Evolutionary conservation across 2,329 filamentous ascomycete species (phyloP).

Genomic region (Gliomastix tumulicola): DNA sequence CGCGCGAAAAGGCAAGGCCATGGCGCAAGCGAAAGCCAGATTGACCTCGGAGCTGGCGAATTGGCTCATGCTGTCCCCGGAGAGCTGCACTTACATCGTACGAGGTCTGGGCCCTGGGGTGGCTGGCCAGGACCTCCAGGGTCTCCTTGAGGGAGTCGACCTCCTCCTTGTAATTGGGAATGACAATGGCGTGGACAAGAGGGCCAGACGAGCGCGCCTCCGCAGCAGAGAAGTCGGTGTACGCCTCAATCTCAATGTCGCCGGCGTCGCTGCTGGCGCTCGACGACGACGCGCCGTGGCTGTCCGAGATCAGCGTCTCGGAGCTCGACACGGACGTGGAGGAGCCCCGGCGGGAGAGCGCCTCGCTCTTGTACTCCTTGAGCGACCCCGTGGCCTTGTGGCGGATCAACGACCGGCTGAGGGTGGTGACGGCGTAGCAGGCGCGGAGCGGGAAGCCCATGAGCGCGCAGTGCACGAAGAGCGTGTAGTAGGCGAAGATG

Average conservation of each 20-base stretch:
- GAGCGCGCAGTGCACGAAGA: slow-evolving; percentile 58
- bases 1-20: too few relatives aligned
- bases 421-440: slow-evolving; percentile 47
- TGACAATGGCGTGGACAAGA: slow-evolving; percentile 59
- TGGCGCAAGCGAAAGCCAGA: too few relatives aligned
- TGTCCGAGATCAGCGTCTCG: slow-evolving; percentile 38
- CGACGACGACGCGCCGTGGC: slow-evolving; percentile 30
- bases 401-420: slow-evolving; percentile 34
- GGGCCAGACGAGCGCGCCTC: slow-evolving; percentile 18
- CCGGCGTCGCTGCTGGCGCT: slow-evolving; percentile 43
- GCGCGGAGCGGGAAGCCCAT: slow-evolving; percentile 56
- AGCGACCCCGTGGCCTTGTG: slow-evolving; percentile 31
- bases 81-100: slow-evolving; percentile 70
- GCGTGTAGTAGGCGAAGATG: slow-evolving; percentile 57
- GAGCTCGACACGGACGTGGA: slow-evolving; percentile 49
- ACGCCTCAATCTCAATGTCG: slow-evolving; percentile 35
- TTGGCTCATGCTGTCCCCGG: too few relatives aligned
- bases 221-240: slow-evolving; percentile 29
- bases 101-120: slow-evolving; percentile 52
- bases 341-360: slow-evolving; percentile 41
- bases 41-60: too few relatives aligned
- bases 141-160: slow-evolving; percentile 62
- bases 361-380: slow-evolving; percentile 36
- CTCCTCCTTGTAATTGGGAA: slow-evolving; percentile 72
- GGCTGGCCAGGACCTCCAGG: slow-evolving; percentile 60